These are phyloP conservation scores for Lupinus albus DNA, from an alignment of 306 rosid species.

Conservation along the genomic window DNA sequence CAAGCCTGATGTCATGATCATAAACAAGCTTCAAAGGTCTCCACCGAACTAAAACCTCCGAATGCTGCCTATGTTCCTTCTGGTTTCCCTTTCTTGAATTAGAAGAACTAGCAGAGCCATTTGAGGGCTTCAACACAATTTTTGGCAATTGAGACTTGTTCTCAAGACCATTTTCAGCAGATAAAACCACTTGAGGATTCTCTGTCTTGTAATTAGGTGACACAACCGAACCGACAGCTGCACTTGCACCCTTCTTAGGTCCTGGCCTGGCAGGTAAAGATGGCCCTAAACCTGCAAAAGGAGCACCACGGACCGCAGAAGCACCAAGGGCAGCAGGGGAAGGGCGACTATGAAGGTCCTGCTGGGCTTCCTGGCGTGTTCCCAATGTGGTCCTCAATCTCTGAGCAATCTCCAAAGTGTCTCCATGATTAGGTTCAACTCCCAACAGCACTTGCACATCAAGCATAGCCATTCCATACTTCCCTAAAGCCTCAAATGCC, in stretches of 20 bases:
- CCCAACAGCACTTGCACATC: slow-evolving; percentile 80
- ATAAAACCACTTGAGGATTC: slow-evolving; percentile 52
- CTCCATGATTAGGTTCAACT: slow-evolving; percentile 70
- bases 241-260: slow-evolving; percentile 57
- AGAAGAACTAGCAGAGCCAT: slow-evolving; percentile 52
- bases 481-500: slow-evolving; percentile 80
- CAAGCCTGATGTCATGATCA: slow-evolving; percentile 89
- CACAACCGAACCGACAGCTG: slow-evolving; percentile 45
- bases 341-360: slow-evolving; percentile 97
- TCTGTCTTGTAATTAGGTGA: slow-evolving; percentile 57
- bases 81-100: slow-evolving; percentile 44
- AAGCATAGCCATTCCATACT: slow-evolving; percentile 80
- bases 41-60: slow-evolving; percentile 51
- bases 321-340: slow-evolving; percentile 99
- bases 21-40: slow-evolving; percentile 50
- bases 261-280: slow-evolving; percentile 77
- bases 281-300: slow-evolving; percentile 84
- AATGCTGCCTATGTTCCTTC: slow-evolving; percentile 52
- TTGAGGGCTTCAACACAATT: slow-evolving; percentile 69
- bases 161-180: slow-evolving; percentile 67
- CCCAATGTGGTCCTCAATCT: slow-evolving; percentile 75
- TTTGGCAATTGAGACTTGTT: slow-evolving; percentile 59
- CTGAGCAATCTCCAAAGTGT: slow-evolving; percentile 84
- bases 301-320: slow-evolving; percentile 94
- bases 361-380: slow-evolving; percentile 84